Base-by-base conservation (phyloP, 345 rosid genomes). In the Mangifera indica region DNA sequence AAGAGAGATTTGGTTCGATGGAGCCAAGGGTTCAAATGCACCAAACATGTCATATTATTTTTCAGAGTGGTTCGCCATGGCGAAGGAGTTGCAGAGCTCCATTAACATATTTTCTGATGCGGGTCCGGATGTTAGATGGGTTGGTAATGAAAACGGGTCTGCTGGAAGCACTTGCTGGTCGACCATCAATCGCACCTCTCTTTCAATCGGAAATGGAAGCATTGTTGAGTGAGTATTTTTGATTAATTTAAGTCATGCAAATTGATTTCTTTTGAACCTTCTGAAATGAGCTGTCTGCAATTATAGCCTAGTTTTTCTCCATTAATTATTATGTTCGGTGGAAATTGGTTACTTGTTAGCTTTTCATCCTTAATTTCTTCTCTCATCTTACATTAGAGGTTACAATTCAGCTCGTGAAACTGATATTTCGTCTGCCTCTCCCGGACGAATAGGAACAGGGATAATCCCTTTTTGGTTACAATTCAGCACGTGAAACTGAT, bases 1-100 rank as follows among this genome's bases (percentile, higher is more conserved):
- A 46, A 78, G 76, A 52, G 95, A 90, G 83, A 90, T 90, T 73
- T 90, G 95, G 95, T 90, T 90, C 60, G 95, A 90, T 66, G 95
- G 95, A 60, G 86, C 87, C 1, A 90, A 90, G 67, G 95, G 91
- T 1, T 17, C 83, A 0, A 78, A 84, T 51, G 91, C 85, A 2
- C 83, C 84, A 18, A 90, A 90, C 71, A 86, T 88, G 87, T 74
- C 88, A 3, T 90, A 87, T 49, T 78, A 90, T 66, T 90, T 90
- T 73, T 20, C 69, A 1, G 96, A 87, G 12, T 90, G 96, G 96
- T 90, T 90, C 65, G 81, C 84, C 3, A 90, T 88, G 96, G 96
- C 85, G 77, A 86, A 76, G 74, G 93, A 88, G 65, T 63, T 90
- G 72, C 96, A 90, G 81, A 80, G 82, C 37, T 84, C 93, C 14